phyloP scores from a whole-genome alignment of 2,329 filamentous ascomycete genomes.

The Venturiaceae sp. region DNA sequence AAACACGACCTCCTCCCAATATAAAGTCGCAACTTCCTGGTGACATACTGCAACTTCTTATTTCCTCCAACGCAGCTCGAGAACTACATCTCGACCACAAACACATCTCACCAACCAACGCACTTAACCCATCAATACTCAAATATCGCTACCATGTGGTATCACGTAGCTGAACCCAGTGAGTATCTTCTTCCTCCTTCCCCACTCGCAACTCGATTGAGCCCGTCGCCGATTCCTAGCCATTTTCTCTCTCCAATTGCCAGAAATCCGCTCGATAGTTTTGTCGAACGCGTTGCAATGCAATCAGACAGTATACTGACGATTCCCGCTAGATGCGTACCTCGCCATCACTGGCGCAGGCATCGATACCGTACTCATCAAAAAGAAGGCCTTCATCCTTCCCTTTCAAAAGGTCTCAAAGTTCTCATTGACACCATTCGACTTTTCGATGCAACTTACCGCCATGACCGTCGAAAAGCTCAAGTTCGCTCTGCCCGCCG shows the following conservation, averaged over 20 bases:
- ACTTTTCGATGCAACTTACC: slow-evolving; percentile 73
- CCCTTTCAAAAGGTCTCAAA: slow-evolving; percentile 30
- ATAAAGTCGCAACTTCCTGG: not conserved
- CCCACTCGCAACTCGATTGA: not conserved
- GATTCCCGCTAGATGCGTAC: slow-evolving; percentile 39
- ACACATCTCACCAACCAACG: not conserved
- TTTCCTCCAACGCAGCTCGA: too few species aligned
- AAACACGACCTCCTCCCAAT: not conserved
- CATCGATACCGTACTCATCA: slow-evolving; percentile 64
- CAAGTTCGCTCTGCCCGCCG: slow-evolving; percentile 70
- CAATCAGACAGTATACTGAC: not conserved
- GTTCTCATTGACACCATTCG: slow-evolving; percentile 59
- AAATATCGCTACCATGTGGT: slow-evolving; percentile 37
- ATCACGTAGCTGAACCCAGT: slow-evolving; percentile 46
- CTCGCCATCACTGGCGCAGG: slow-evolving; percentile 78
- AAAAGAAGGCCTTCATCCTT: slow-evolving; percentile 50
- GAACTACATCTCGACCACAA: not conserved
- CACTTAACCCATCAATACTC: not conserved
- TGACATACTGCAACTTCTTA: not conserved
- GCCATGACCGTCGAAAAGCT: slow-evolving; percentile 88
- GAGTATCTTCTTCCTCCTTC: not conserved
- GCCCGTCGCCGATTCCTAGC: not conserved
- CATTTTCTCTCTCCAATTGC: not conserved
- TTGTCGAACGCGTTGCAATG: not conserved
- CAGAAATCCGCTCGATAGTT: not conserved